Base-by-base conservation (phyloP, 257 asterid genomes). In the Gentiana macrophylla region DNA sequence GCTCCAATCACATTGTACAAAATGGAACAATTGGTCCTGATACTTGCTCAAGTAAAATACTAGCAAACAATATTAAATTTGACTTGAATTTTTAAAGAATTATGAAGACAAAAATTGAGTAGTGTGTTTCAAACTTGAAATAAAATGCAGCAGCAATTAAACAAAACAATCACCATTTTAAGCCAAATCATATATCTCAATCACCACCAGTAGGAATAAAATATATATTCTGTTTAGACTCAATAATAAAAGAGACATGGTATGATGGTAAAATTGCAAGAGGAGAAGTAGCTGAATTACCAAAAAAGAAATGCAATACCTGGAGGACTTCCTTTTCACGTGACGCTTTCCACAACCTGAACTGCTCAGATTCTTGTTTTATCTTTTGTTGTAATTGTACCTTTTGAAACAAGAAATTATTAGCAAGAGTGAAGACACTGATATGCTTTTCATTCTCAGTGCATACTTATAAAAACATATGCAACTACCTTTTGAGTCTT, bases 301-400 rank as follows among this genome's bases (percentile, higher is more conserved):
- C 49, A 38, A 57, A 61, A 53, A 38, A 57, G 59, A 53, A 5
- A 43, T 8, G 32, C 5, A 49, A 52, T 69, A 92, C 97, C 99
- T 88, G 98, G 56, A 92, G 95, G 57, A 92, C 94, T 78, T 92
- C 99, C 70, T 92, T 92, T 72, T 92, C 98, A 35, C 99, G 79
- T 61, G 83, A 83, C 67, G 95, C 94, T 78, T 85, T 92, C 99
- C 99, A 92, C 53, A 59, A 72, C 67, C 99, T 88, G 69, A 92
- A 92, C 67, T 88, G 99, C 65, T 92, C 99, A 38, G 97, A 92
- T 71, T 92, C 99, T 75, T 85, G 97, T 78, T 92, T 92, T 58
- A 92, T 88, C 79, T 83, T 92, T 74, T 92, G 97, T 79, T 92
- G 99, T 67, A 92, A 77, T 80, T 88, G 95, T 71, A 92, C 99